A percentile compares a stretch with the other conserved stretches of the same genome.
phyloP scores from a whole-genome alignment of 164 flowering plant genomes.

The Nymphaea thermarum region DNA sequence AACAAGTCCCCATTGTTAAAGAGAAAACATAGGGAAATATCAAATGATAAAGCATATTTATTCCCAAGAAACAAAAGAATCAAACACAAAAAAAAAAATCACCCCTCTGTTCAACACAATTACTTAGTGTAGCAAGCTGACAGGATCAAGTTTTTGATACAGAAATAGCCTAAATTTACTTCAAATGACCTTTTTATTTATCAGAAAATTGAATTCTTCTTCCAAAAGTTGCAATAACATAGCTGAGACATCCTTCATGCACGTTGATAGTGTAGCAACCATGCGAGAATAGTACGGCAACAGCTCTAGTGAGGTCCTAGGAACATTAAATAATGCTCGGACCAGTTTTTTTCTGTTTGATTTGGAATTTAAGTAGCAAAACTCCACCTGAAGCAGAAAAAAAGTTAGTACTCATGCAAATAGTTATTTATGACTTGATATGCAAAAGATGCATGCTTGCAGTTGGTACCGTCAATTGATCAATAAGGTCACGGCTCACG shows the following conservation, averaged over 20 bases:
- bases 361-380: slow-evolving; percentile 92
- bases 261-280: slow-evolving; percentile 94
- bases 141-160: too few relatives aligned
- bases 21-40: too few relatives aligned
- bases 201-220: slow-evolving; percentile 83
- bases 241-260: slow-evolving; percentile 89
- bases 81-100: too few relatives aligned
- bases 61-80: too few relatives aligned
- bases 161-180: too few relatives aligned
- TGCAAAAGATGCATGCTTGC: slow-evolving; percentile 5
- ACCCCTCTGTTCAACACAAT: too few relatives aligned
- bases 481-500: slow-evolving; percentile 97
- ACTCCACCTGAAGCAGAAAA: slow-evolving; percentile 61
- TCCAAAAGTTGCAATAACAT: slow-evolving; percentile 79
- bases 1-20: too few relatives aligned
- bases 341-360: slow-evolving; percentile 80
- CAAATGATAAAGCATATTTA: too few relatives aligned
- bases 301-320: slow-evolving; percentile 88
- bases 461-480: slow-evolving; percentile 70
- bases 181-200: slow-evolving; percentile 69
- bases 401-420: not conserved
- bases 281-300: slow-evolving; percentile 91
- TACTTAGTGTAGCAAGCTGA: too few relatives aligned
- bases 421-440: not conserved
- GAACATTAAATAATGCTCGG: slow-evolving; percentile 86